Evolutionary conservation across 306 rosid genomes (phyloP).

Genomic region (Rosa chinensis): DNA sequence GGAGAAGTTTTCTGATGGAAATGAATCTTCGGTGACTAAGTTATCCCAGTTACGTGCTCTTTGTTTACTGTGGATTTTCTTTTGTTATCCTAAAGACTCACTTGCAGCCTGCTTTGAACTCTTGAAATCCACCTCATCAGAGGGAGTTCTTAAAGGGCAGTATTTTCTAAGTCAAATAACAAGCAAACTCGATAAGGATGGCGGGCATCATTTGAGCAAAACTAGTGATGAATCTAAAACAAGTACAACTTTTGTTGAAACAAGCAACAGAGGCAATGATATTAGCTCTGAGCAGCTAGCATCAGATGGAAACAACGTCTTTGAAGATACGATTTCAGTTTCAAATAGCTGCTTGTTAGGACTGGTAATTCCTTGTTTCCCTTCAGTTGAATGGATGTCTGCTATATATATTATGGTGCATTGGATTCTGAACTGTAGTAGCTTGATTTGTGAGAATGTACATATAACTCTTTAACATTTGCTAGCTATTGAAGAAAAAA

Average conservation of each 20-base stretch:
- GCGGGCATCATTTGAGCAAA: constrained; percentile 33
- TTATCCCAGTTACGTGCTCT: constrained; percentile 54
- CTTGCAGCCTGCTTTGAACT: constrained; percentile 84
- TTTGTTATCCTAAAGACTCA: constrained; percentile 66
- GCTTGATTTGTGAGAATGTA: not conserved
- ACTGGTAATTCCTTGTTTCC: constrained; percentile 55
- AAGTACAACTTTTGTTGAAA: constrained; percentile 32
- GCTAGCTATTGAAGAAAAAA: not conserved
- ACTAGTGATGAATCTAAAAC: constrained; percentile 36
- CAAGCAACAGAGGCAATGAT: constrained; percentile 31
- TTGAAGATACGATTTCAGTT: constrained; percentile 34
- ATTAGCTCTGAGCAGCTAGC: constrained; percentile 32
- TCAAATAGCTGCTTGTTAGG: constrained; percentile 62
- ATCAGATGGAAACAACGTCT: constrained; percentile 37
- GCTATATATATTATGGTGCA: not conserved
- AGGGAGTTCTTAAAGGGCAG: constrained; percentile 51
- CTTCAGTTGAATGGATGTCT: not conserved
- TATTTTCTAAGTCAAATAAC: constrained; percentile 59
- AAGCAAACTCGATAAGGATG: constrained; percentile 40
- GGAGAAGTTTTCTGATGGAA: constrained; percentile 57
- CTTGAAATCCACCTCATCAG: constrained; percentile 47
- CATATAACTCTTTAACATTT: not conserved
- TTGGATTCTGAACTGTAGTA: not conserved
- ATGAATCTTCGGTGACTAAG: constrained; percentile 47
- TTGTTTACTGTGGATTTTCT: constrained; percentile 66